Conservation (phyloP, 371 early-diverging fungal species). For the Choanephora cucurbitarum region DNA sequence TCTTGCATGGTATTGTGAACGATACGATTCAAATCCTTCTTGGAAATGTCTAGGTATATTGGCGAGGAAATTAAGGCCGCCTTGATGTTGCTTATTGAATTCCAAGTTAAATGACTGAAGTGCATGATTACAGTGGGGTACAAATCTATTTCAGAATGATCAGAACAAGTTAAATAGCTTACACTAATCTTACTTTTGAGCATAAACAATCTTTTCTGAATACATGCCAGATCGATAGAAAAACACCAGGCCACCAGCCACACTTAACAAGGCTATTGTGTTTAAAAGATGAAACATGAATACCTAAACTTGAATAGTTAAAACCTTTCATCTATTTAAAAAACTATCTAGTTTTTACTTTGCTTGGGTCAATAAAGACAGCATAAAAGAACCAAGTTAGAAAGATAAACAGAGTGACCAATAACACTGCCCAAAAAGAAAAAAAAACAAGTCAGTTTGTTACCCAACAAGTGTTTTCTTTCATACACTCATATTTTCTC, state of each 20-base stretch:
- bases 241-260: constrained; percentile 46
- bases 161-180: too few species aligned
- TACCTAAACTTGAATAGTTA: too few species aligned
- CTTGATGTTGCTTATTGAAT: constrained; percentile 56
- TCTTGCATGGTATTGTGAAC: constrained; percentile 55
- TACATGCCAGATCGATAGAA: constrained; percentile 67
- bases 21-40: constrained; percentile 66
- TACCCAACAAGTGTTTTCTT: not conserved
- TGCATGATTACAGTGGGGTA: constrained; percentile 68
- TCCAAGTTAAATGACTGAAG: constrained; percentile 70
- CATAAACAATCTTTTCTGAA: constrained; percentile 63
- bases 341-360: constrained; percentile 36
- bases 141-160: constrained; percentile 48
- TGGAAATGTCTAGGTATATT: constrained; percentile 65
- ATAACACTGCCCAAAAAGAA: constrained; percentile 26
- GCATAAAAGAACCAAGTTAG: constrained; percentile 51
- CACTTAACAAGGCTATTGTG: constrained; percentile 33
- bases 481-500: constrained; percentile 67
- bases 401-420: constrained; percentile 31
- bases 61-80: constrained; percentile 57
- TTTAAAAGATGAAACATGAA: constrained; percentile 39
- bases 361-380: constrained; percentile 54
- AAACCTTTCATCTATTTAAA: too few species aligned
- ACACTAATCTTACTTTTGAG: constrained; percentile 71
- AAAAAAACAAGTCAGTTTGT: too few species aligned